A percentile compares a stretch with the other conserved stretches of the same genome.
Conservation (phyloP, 1,139 yeast species). For the Yamadazyma sp. region DNA sequence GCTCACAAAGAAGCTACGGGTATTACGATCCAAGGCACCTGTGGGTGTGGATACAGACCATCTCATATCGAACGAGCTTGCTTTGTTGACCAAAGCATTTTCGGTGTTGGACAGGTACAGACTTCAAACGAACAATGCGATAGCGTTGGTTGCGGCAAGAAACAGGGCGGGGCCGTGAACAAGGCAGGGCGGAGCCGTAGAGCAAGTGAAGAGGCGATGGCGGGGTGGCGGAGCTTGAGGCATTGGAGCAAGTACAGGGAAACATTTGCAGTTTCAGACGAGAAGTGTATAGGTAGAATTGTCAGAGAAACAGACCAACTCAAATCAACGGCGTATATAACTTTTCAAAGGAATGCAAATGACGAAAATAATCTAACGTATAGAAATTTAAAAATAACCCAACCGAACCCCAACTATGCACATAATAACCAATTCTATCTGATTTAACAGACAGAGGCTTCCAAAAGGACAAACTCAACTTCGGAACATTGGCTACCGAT, state of each 20-base stretch:
- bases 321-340: neutral
- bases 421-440: neutral
- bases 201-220: too few species aligned
- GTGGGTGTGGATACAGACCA: constrained; percentile 11
- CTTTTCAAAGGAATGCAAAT: constrained; percentile 5
- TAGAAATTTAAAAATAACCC: constrained; percentile 1
- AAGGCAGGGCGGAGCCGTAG: too few species aligned
- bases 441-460: constrained; percentile 29
- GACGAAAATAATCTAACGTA: constrained; percentile 4
- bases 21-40: neutral
- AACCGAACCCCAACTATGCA: neutral
- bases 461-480: constrained; percentile 36
- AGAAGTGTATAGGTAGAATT: too few species aligned
- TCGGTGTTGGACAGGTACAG: constrained; percentile 25
- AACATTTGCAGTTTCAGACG: too few species aligned
- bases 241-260: too few species aligned
- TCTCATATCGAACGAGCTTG: constrained; percentile 26
- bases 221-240: too few species aligned
- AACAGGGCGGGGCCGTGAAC: neutral
- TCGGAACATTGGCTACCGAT: constrained; percentile 40
- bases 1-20: constrained; percentile 24
- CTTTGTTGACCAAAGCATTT: constrained; percentile 31
- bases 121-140: constrained; percentile 17
- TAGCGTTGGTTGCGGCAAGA: constrained; percentile 1
- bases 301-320: too few species aligned